These are phyloP conservation scores for Tillandsia fasciculata DNA, from an alignment of 176 grass and related monocot species.

Conservation along the genomic window DNA sequence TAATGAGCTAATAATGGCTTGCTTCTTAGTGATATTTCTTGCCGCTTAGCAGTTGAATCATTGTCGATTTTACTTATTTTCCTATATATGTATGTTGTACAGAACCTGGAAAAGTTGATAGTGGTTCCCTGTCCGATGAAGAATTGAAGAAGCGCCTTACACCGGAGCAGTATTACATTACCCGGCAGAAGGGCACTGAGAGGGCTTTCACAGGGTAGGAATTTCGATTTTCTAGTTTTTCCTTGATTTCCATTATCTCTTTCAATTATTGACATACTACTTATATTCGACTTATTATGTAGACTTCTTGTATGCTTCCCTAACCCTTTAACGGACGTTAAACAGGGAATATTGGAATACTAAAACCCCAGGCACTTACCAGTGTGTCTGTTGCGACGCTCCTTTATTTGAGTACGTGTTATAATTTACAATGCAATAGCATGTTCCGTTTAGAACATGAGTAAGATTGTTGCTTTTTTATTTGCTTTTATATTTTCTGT, in stretches of 20 bases:
- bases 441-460: neutral
- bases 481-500: slow-evolving; percentile 3
- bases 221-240: neutral
- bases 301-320: neutral
- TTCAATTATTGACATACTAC: neutral
- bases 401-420: slow-evolving; percentile 71
- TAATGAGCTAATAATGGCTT: neutral
- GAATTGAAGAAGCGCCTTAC: slow-evolving; percentile 72
- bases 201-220: slow-evolving; percentile 82
- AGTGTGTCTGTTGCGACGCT: slow-evolving; percentile 65
- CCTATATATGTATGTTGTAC: neutral
- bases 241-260: neutral
- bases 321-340: neutral
- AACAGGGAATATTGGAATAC: slow-evolving; percentile 45
- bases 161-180: slow-evolving; percentile 62
- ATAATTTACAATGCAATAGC: neutral
- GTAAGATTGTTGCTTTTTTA: neutral
- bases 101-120: slow-evolving; percentile 28
- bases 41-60: neutral
- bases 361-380: slow-evolving; percentile 51
- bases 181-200: slow-evolving; percentile 77
- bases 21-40: neutral
- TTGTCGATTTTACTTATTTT: neutral
- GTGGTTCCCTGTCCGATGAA: slow-evolving; percentile 41
- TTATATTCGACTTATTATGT: neutral